Conservation (phyloP, 768 basidiomycete genomes). For the Hericium rajendrae region DNA sequence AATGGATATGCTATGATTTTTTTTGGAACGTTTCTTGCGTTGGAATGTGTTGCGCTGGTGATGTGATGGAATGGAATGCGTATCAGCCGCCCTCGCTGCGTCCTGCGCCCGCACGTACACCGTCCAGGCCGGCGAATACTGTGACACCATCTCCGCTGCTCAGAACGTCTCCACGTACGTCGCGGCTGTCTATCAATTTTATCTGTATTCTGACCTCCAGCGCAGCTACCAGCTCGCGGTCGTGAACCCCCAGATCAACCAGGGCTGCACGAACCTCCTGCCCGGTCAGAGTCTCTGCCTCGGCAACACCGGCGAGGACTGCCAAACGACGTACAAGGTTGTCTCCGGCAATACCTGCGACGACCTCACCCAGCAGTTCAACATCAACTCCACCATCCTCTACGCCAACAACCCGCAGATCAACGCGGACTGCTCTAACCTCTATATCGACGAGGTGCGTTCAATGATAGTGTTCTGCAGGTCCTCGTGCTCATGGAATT, state of each 20-base stretch:
- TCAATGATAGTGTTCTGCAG: too few species aligned
- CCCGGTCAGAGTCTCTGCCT: constrained; percentile 49
- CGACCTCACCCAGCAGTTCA: constrained; percentile 27
- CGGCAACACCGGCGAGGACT: constrained; percentile 51
- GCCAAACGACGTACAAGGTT: constrained; percentile 53
- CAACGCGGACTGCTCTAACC: constrained; percentile 42
- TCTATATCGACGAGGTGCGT: constrained; percentile 69
- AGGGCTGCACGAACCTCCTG: constrained; percentile 54
- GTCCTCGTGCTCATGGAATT: neutral
- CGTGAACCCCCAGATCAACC: constrained; percentile 41
- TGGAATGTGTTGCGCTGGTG: neutral
- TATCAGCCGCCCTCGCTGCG: constrained; percentile 21
- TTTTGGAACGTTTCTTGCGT: neutral
- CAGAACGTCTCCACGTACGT: constrained; percentile 55
- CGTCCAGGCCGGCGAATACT: constrained; percentile 48
- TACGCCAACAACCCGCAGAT: constrained; percentile 70
- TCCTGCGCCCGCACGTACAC: constrained; percentile 52
- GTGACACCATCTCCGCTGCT: constrained; percentile 56
- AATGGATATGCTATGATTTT: neutral
- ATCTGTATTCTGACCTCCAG: neutral
- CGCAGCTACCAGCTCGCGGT: constrained; percentile 65
- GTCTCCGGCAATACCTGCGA: constrained; percentile 48
- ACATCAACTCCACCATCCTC: constrained; percentile 47
- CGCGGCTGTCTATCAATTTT: neutral
- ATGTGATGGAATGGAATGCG: neutral